Evolutionary conservation across 2,329 filamentous ascomycete species (phyloP).

Genomic region (Aciculosporium take): DNA sequence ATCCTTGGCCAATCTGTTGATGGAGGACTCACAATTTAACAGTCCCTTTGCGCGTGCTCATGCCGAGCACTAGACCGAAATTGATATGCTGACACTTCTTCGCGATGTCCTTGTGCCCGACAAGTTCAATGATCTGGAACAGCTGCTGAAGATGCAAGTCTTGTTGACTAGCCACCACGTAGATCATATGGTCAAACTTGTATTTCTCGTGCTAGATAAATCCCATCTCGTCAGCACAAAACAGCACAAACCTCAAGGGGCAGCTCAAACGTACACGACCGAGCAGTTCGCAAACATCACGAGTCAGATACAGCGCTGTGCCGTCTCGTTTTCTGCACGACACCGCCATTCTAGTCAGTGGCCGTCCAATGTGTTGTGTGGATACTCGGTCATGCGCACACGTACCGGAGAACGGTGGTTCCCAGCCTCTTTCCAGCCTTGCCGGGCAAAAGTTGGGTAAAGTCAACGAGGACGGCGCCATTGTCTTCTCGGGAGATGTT

Average conservation of each 20-base stretch:
- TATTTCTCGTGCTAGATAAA: constrained; percentile 35
- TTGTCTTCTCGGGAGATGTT: constrained; percentile 53
- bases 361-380: neutral
- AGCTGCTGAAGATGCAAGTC: constrained; percentile 59
- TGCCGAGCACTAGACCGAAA: constrained; percentile 58
- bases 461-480: constrained; percentile 61
- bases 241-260: neutral
- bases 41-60: constrained; percentile 58
- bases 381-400: neutral
- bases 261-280: constrained; percentile 29
- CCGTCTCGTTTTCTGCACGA: constrained; percentile 46
- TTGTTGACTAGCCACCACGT: constrained; percentile 59
- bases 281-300: constrained; percentile 62
- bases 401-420: constrained; percentile 48
- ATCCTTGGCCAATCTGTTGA: constrained; percentile 1
- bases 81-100: constrained; percentile 60
- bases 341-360: neutral
- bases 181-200: constrained; percentile 66
- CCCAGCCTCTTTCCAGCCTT: constrained; percentile 57
- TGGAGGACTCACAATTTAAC: constrained; percentile 43
- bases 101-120: constrained; percentile 54
- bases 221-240: neutral
- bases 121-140: constrained; percentile 57
- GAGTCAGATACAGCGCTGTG: constrained; percentile 62
- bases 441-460: constrained; percentile 50